Percentiles rank a stretch among this genome's conserved stretches.
Evolutionary conservation across 148 eudicot genomes (phyloP).

Genomic region (Mesembryanthemum crystallinum): DNA sequence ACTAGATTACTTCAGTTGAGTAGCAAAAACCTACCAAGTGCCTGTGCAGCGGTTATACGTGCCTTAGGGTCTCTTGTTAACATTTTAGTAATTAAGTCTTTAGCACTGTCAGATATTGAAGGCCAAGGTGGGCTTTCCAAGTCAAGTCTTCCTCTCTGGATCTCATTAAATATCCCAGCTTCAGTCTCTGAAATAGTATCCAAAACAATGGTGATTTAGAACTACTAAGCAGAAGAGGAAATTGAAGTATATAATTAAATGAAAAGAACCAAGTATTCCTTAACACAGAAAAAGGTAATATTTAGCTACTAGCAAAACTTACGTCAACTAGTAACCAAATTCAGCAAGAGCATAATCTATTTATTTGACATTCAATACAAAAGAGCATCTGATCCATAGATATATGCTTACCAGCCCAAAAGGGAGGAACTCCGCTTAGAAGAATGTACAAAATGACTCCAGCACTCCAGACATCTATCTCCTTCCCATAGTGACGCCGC

Average conservation of each 20-base stretch:
- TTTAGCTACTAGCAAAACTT: too few species aligned
- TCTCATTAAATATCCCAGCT: constrained; percentile 64
- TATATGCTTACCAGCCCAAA: constrained; percentile 63
- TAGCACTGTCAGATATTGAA: constrained; percentile 68
- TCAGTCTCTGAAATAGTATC: constrained; percentile 60
- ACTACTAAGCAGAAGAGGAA: background rate
- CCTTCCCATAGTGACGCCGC: constrained; percentile 71
- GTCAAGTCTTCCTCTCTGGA: constrained; percentile 45
- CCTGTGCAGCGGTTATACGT: constrained; percentile 73
- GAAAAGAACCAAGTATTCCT: background rate
- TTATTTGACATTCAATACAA: background rate
- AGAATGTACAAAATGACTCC: constrained; percentile 95
- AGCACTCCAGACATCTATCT: too few species aligned
- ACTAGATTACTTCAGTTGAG: too few species aligned
- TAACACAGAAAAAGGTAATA: background rate
- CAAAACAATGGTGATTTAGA: constrained; percentile 12
- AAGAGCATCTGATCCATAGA: background rate
- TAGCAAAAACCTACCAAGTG: constrained; percentile 65
- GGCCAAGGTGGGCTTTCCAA: constrained; percentile 73
- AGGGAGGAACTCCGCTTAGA: constrained; percentile 82
- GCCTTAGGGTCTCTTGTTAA: constrained; percentile 54
- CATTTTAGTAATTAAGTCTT: constrained; percentile 73
- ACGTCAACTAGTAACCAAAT: too few species aligned
- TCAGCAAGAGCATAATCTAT: too few species aligned
- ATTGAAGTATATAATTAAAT: background rate